Evolutionary conservation across 2,329 filamentous ascomycete genomes (phyloP), one percentile per base, ranked within the genome.

Genomic region (Lasiodiplodia sp.): DNA sequence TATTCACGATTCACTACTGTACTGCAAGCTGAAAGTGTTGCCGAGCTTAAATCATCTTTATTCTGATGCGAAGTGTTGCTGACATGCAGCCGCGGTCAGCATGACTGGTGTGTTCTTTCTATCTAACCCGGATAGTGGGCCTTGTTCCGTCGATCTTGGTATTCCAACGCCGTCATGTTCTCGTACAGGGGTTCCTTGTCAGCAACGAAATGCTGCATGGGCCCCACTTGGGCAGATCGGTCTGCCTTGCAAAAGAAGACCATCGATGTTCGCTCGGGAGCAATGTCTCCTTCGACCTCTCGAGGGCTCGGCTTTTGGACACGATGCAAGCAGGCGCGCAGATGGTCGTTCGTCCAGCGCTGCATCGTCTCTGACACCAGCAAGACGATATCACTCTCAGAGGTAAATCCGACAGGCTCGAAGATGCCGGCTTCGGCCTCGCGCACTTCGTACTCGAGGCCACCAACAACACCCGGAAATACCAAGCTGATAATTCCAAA

Each of bases 171-270:
- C 25, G 51, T 53, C n/a, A 53, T 53, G 8, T 53, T 14, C 23
- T 53, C 51, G 21, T 53, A 53, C 51, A 53, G 21, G 10, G 51
- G 51, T 21, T 53, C 21, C 51, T 53, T 25, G 8, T 25, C 51
- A 23, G 8, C 21, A 7, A 53, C 51, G 25, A 53, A 53, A 23
- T 53, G 21, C 21, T n/a, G 51, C 51, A 53, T 53, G 4, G 51
- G 51, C 14, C 51, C 51, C 51, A 53, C 51, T 21, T 23, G 25
- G 3, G 25, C 51, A 2, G 23, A 23, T 16, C 51, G 23, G 51
- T 53, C 51, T 25, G 51, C 51, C 51, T 53, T 53, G 51, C 51
- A 53, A 25, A 53, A 53, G 51, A 53, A 53, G 21, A 53, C 51
- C 21, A 53, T 16, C 12, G 21, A 25, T 25, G 51, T 53, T 21